Evolutionary conservation across 1,139 yeast species (phyloP), one percentile per base, ranked within the genome.

Genomic region (Candida pseudoviswanathii): DNA sequence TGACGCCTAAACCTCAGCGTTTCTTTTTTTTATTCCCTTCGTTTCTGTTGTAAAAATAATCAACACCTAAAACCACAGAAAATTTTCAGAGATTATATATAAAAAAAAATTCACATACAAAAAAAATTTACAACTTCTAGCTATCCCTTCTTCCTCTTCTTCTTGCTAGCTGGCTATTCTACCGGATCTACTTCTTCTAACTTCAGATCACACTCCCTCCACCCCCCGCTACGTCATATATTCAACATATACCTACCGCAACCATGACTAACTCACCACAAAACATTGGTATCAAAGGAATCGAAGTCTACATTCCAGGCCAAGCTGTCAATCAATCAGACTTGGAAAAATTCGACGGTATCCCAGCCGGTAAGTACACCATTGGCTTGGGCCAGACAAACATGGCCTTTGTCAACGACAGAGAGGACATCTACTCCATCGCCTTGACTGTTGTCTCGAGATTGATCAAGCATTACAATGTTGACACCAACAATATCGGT

Each of bases 301-400:
- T 94, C 61, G 97, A 94, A 73, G 80, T 90, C 51, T 95, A 94
- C 75, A 78, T 91, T 64, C 99, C 99, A 43, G 78, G 71, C 41
- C 74, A 85, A 79, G 89, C 84, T 58, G 97, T 95, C 55, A 86
- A 82, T 76, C 99, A 95, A 75, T 73, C 84, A 41, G 98, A 89
- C 52, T 78, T 95, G 59, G 99, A 95, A 72, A 76, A 81, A 61
- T 84, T 73, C 63, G 96, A 91, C 67, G 88, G 87, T 50, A 92
- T 94, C 57, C 84, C 98, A 27, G 78, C 89, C 52, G 99, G 99
- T 51, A 95, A 95, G 71, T 94, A 91, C 81, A 95, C 99, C 67
- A 92, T 95, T 69, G 99, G 99, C 45, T 81, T 95, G 54, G 99
- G 99, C 57, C 99, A 94, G 77, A 94, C 97, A 63, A 91, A 91